A percentile compares a stretch with the other conserved stretches of the same genome.
phyloP scores from a whole-genome alignment of 108 stramenopile species.

The Nannochloropsis gaditana region DNA sequence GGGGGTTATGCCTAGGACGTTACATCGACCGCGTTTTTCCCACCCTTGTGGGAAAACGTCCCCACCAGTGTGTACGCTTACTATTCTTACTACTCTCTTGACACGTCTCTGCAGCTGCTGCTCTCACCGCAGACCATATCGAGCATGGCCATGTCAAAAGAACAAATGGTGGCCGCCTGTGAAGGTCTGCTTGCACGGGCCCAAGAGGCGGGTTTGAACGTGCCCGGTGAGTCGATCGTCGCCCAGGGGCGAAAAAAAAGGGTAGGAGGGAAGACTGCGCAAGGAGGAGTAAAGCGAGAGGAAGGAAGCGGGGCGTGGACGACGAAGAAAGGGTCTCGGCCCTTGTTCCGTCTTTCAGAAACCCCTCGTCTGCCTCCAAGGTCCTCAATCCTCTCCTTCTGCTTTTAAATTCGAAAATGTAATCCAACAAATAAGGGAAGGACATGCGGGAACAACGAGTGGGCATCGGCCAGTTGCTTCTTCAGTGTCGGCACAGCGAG shows the following conservation, averaged over 20 bases:
- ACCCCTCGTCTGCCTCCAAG: background rate
- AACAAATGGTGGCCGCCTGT: background rate
- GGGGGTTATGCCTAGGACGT: no score
- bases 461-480: background rate
- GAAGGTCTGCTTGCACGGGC: background rate
- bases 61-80: no score
- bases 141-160: background rate
- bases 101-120: no score
- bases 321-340: background rate
- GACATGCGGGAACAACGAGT: background rate
- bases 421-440: background rate
- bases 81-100: no score
- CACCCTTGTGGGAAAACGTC: no score
- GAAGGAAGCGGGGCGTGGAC: background rate
- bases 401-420: no score
- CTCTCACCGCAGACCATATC: no score
- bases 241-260: no score
- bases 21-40: no score
- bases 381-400: background rate
- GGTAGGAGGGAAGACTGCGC: background rate
- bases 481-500: background rate
- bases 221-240: background rate
- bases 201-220: background rate
- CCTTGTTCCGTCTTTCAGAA: background rate
- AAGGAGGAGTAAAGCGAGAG: background rate